Base-by-base conservation (phyloP, 2,329 filamentous ascomycete genomes). In the Ophiostoma sp. region DNA sequence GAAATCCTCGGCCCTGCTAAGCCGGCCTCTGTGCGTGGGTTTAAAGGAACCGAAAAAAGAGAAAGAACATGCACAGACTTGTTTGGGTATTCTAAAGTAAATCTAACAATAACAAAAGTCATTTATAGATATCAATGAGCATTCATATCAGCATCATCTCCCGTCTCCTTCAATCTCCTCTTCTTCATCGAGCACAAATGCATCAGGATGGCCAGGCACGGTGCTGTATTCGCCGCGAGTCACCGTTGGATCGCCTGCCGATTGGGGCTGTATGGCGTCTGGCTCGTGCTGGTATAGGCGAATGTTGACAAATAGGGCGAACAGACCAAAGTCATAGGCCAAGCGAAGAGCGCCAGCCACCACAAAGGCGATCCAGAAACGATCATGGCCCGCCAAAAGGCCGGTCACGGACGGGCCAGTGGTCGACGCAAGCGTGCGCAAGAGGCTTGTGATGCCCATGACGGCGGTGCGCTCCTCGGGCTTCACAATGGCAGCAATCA, bases 381-480 rank as follows among this genome's bases (percentile, higher is more conserved):
- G 77, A 15, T 84, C 77, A 27, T 77, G 80, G 4, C 81, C 83
- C 0, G 86, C 86, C 17, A 89, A 76, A 0, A 83, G 73, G 0
- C 87, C 87, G 0, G 87, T 89, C 1, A 88, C 75, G 0, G 79
- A 84, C 0, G 87, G 86, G 0, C 87, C 82, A 0, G 81, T 76
- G 71, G 81, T 87, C 72, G 86, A 83, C 0, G 87, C 86, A 13
- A 90, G 75, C 0, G 87, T 90, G 7, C 87, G 81, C 36, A 90
- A 71, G 75, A 87, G 86, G 66, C 80, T 82, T 0, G 87, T 90
- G 73, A 91, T 88, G 15, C 89, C 89, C 86, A 90, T 88, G n/a
- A 89, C 87, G 0, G 87, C 88, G 0, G 89, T 91, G 1, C 88
- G 81, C 77, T 91, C 89, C 69, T 86, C 84, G 0, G 87, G 85